Evolutionary conservation across 148 eudicot genomes (phyloP), one percentile per base, ranked within the genome.

Genomic region (Suaeda aralocaspica): DNA sequence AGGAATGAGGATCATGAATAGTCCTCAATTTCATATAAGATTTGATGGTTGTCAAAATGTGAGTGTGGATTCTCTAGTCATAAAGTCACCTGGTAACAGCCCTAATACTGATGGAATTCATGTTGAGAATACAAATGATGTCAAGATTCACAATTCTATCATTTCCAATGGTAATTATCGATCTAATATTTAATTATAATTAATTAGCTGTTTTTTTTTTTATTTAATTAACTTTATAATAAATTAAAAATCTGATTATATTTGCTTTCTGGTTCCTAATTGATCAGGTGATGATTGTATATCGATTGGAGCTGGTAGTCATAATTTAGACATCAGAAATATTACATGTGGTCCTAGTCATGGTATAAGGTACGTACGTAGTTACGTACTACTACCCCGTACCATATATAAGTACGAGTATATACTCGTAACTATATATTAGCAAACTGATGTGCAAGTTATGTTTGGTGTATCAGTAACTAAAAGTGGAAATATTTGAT

Each of bases 61-160:
- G 13, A 81, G 68, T 46, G 77, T 92, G 39, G 83, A 92, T 59
- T 85, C 83, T 12, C 82, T 92, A 2, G 21, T 68, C 65, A 88
- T 92, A 57, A 85, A 82, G 44, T 77, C 98, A 11, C 96, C 96
- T 8, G 59, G 74, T 57, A 70, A 63, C 25, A 92, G 98, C 42
- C 98, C 98, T 61, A 92, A 92, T 66, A 92, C 98, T 0, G 98
- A 92, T 78, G 98, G 98, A 58, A 92, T 92, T 75, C 98, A 92
- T 67, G 79, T 92, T 6, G 98, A 92, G 78, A 92, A 92, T 71
- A 72, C 92, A 67, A 80, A 57, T 66, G 82, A 88, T 62, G 94
- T 87, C 15, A 81, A 59, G 59, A 88, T 92, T 66, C 73, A 86
- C 73, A 86, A 92, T 67, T 86, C 96, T 18, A 29, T 90, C 64